Conservation (phyloP, 2,329 filamentous ascomycete species). For the Aschersonia sp. region DNA sequence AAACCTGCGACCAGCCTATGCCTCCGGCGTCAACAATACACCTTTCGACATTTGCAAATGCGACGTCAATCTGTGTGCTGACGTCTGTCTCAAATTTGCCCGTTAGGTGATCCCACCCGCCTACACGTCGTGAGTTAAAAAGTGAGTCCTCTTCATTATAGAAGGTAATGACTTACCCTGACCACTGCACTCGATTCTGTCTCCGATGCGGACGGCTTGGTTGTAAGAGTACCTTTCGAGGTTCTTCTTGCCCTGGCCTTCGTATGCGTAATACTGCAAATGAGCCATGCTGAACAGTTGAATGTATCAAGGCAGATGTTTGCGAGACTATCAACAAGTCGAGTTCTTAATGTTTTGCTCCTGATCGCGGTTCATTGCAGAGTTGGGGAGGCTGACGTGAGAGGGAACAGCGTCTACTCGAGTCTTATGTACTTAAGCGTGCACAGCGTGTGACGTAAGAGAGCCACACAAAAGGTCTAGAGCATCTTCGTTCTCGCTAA, state of each 20-base stretch:
- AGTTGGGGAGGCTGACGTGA: no score
- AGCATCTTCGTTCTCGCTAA: no score
- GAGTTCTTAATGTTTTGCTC: no score
- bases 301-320: not conserved
- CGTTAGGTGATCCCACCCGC: slow-evolving; percentile 15
- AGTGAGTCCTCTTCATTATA: not conserved
- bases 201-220: not conserved
- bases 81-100: slow-evolving; percentile 16
- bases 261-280: slow-evolving; percentile 1
- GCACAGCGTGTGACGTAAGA: no score
- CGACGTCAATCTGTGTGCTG: slow-evolving; percentile 31
- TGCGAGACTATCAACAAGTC: no score
- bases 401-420: no score
- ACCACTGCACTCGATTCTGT: slow-evolving; percentile 35
- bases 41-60: slow-evolving; percentile 42
- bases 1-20: slow-evolving; percentile 42
- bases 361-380: no score
- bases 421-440: no score
- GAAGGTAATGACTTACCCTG: slow-evolving; percentile 22
- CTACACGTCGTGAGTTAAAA: slow-evolving; percentile 6
- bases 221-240: not conserved
- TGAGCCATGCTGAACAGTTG: not conserved
- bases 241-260: not conserved
- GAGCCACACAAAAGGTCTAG: no score
- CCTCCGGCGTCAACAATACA: slow-evolving; percentile 36